Percentiles rank a stretch among this genome's conserved stretches.
phyloP scores from a whole-genome alignment of 2,329 filamentous ascomycete species.

The Nigrospora oryzae region DNA sequence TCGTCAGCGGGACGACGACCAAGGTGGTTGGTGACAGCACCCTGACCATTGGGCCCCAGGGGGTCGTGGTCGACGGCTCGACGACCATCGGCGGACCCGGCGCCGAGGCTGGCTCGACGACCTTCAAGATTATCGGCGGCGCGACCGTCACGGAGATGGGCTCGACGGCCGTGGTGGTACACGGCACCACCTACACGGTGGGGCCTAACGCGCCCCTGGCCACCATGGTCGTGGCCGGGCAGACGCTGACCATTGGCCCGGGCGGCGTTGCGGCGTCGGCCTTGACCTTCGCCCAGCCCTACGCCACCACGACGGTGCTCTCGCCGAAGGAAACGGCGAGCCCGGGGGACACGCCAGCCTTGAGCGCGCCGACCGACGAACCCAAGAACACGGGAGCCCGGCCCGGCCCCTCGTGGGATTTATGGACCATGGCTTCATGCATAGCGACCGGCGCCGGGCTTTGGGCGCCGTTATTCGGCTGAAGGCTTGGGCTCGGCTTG shows the following conservation, averaged over 20 bases:
- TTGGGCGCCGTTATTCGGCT: slow-evolving; percentile 10
- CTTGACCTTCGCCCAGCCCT: slow-evolving; percentile 35
- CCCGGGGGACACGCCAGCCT: slow-evolving; percentile 17
- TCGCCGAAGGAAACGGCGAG: slow-evolving; percentile 14
- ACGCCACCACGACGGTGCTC: slow-evolving; percentile 31
- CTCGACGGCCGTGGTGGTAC: slow-evolving; percentile 39
- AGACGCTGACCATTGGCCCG: slow-evolving; percentile 43
- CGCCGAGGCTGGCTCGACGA: slow-evolving; percentile 25
- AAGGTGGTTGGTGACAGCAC: not conserved
- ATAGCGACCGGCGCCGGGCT: slow-evolving; percentile 31
- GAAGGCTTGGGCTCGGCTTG: too few species aligned
- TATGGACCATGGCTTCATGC: slow-evolving; percentile 15
- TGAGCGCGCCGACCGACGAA: slow-evolving; percentile 7
- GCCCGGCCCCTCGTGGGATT: slow-evolving; percentile 5
- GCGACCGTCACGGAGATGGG: slow-evolving; percentile 42
- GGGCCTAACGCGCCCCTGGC: slow-evolving; percentile 32
- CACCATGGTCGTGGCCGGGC: slow-evolving; percentile 35
- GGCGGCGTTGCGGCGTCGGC: slow-evolving; percentile 38
- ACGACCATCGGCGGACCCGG: slow-evolving; percentile 28
- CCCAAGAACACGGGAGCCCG: slow-evolving; percentile 10
- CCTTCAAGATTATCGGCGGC: slow-evolving; percentile 40
- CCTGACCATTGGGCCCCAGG: not conserved
- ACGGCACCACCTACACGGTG: slow-evolving; percentile 40
- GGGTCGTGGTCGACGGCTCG: not conserved
- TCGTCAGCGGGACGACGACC: slow-evolving; percentile 15